A percentile compares a stretch with the other conserved stretches of the same genome.
Conservation (phyloP, 2,329 filamentous ascomycete genomes). For the Diaporthe ampelina region DNA sequence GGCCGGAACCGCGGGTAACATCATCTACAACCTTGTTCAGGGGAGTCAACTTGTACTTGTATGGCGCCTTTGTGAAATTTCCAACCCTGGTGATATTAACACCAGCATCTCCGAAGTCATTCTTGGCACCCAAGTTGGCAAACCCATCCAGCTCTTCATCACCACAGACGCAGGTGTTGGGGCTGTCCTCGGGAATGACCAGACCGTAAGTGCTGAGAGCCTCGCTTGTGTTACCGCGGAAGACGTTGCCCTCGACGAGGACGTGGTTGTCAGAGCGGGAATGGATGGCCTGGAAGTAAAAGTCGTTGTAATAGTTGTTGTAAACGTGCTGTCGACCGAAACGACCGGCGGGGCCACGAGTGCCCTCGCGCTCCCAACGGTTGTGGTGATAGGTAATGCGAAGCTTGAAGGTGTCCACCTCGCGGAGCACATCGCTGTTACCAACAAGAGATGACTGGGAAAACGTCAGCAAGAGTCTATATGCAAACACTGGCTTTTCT, state of each 20-base stretch:
- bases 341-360: not conserved
- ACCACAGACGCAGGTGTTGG: constrained; percentile 24
- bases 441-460: constrained; percentile 3
- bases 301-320: constrained; percentile 17
- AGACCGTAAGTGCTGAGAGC: constrained; percentile 11
- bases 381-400: constrained; percentile 23
- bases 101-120: constrained; percentile 8
- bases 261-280: constrained; percentile 19
- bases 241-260: constrained; percentile 20
- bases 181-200: constrained; percentile 20
- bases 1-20: constrained; percentile 2
- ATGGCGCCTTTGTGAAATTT: not conserved
- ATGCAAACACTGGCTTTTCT: no score
- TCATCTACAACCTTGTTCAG: not conserved
- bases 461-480: not conserved
- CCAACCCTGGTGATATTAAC: constrained; percentile 8
- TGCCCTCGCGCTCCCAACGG: constrained; percentile 13
- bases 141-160: constrained; percentile 23
- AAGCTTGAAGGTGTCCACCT: constrained; percentile 18
- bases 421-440: constrained; percentile 10
- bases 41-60: not conserved
- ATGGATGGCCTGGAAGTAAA: constrained; percentile 15
- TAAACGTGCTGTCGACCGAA: constrained; percentile 12
- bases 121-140: constrained; percentile 9
- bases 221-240: constrained; percentile 21